A percentile compares a stretch with the other conserved stretches of the same genome.
These are phyloP conservation scores for Fusarium marasasianum DNA, from an alignment of 2,329 filamentous ascomycete genomes.

Conservation along the genomic window DNA sequence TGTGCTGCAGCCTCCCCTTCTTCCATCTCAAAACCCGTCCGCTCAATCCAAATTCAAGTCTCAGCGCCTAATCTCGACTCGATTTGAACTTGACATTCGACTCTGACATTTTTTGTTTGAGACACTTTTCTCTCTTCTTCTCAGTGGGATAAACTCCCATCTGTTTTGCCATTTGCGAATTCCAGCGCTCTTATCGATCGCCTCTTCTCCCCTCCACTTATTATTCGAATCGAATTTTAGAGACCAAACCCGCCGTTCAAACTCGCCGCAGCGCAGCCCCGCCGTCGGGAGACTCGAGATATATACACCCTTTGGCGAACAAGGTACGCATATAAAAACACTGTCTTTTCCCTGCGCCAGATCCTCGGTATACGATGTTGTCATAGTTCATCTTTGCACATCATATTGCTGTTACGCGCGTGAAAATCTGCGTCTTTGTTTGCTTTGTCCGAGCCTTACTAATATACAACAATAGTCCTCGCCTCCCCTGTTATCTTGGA, in stretches of 20 bases:
- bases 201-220: constrained; percentile 32
- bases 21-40: constrained; percentile 43
- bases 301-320: constrained; percentile 32
- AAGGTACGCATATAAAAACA: constrained; percentile 37
- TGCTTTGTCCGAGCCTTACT: constrained; percentile 30
- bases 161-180: not conserved
- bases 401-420: not conserved
- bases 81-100: constrained; percentile 14
- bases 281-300: constrained; percentile 40
- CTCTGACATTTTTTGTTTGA: constrained; percentile 32
- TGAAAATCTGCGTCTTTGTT: constrained; percentile 7
- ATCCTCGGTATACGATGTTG: not conserved
- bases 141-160: constrained; percentile 14
- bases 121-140: constrained; percentile 14
- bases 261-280: constrained; percentile 41
- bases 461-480: constrained; percentile 33
- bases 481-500: constrained; percentile 10
- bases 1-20: constrained; percentile 44
- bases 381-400: not conserved
- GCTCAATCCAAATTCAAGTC: constrained; percentile 31
- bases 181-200: constrained; percentile 9
- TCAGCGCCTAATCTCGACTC: constrained; percentile 36
- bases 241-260: constrained; percentile 33
- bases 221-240: constrained; percentile 38
- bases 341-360: not conserved